Conservation (phyloP, 306 rosid species). For the Quercus rubra region DNA sequence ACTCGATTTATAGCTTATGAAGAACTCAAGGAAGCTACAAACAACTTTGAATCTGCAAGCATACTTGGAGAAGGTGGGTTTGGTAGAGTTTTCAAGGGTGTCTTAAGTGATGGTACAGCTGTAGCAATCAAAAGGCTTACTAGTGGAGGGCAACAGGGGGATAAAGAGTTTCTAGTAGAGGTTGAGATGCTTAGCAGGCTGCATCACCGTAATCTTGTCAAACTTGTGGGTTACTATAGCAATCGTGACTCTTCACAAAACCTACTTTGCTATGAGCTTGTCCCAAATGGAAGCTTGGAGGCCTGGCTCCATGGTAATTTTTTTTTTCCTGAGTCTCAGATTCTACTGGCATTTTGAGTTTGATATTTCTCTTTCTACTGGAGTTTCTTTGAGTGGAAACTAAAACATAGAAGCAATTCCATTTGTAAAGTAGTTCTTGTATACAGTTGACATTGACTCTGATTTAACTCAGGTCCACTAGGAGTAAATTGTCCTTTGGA, state of each 20-base stretch:
- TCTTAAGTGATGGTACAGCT: slow-evolving; percentile 85
- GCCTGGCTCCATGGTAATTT: slow-evolving; percentile 97
- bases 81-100: slow-evolving; percentile 91
- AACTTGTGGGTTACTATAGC: slow-evolving; percentile 87
- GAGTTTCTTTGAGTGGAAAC: background rate
- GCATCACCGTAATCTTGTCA: slow-evolving; percentile 97
- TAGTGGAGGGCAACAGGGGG: slow-evolving; percentile 94
- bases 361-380: slow-evolving; percentile 2
- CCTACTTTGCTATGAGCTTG: slow-evolving; percentile 95
- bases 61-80: slow-evolving; percentile 96
- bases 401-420: background rate
- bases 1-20: slow-evolving; percentile 87
- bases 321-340: slow-evolving; percentile 18
- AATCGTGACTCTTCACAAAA: slow-evolving; percentile 84
- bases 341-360: slow-evolving; percentile 1
- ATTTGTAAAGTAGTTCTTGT: background rate
- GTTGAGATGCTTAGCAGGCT: slow-evolving; percentile 98
- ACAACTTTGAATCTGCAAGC: slow-evolving; percentile 79
- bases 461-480: slow-evolving; percentile 62
- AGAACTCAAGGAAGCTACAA: slow-evolving; percentile 95
- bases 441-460: slow-evolving; percentile 4
- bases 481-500: slow-evolving; percentile 96
- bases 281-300: slow-evolving; percentile 97
- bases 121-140: slow-evolving; percentile 96
- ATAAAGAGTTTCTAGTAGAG: slow-evolving; percentile 87